A percentile compares a stretch with the other conserved stretches of the same genome.
phyloP scores from a whole-genome alignment of 768 basidiomycete genomes.

The Daedaleopsis nitida region DNA sequence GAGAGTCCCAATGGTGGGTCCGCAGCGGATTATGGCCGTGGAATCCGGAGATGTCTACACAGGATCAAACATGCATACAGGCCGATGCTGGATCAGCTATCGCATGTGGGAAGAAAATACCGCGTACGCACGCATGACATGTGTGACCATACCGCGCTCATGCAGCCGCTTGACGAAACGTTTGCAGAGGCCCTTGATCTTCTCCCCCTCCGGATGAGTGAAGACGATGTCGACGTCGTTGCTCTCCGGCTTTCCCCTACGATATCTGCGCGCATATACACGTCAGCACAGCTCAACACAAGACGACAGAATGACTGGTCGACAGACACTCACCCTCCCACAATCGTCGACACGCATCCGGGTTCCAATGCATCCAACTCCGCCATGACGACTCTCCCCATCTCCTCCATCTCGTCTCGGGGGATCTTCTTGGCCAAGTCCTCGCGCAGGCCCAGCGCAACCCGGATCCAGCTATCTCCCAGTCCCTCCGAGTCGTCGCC shows the following conservation, averaged over 20 bases:
- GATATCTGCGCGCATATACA: constrained; percentile 54
- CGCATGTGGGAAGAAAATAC: background rate
- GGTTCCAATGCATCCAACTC: constrained; percentile 63
- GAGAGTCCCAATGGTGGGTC: constrained; percentile 70
- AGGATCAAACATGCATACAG: background rate
- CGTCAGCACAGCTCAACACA: background rate
- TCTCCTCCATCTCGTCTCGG: constrained; percentile 76
- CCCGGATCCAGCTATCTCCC: constrained; percentile 48
- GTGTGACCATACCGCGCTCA: constrained; percentile 67
- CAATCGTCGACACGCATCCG: constrained; percentile 75
- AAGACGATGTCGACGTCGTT: constrained; percentile 92
- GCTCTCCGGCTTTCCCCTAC: constrained; percentile 78
- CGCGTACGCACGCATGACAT: constrained; percentile 73
- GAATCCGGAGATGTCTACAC: constrained; percentile 62
- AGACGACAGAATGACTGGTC: background rate
- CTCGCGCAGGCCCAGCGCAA: constrained; percentile 58
- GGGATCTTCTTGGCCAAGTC: constrained; percentile 66
- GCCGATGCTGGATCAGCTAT: background rate
- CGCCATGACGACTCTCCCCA: constrained; percentile 65
- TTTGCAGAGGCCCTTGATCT: constrained; percentile 64
- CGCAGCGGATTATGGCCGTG: constrained; percentile 54
- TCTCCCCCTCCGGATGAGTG: constrained; percentile 60
- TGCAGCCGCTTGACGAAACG: constrained; percentile 60
- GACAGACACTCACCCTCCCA: constrained; percentile 65
- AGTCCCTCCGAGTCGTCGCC: constrained; percentile 26